Percentiles rank a stretch among this genome's conserved stretches.
Conservation (phyloP, 345 rosid species). For the Camelina laxa region DNA sequence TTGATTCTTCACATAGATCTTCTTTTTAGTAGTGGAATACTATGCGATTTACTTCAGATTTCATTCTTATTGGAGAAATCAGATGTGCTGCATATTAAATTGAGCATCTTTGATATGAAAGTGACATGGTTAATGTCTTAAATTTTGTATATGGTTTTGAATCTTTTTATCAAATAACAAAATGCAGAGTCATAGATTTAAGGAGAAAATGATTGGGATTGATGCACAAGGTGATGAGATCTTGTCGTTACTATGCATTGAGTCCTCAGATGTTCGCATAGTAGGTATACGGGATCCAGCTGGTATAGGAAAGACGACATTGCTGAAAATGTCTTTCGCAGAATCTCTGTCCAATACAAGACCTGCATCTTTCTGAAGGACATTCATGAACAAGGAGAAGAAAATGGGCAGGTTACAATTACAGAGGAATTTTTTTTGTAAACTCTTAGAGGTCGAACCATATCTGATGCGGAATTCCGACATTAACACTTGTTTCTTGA, state of each 20-base stretch:
- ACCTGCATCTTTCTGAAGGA: conserved; percentile 47
- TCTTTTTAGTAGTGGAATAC: neutral
- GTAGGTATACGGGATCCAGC: conserved; percentile 55
- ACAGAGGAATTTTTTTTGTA: conserved; percentile 26
- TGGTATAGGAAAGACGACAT: conserved; percentile 62
- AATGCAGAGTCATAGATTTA: too few relatives aligned
- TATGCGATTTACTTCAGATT: neutral
- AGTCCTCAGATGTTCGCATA: conserved; percentile 28
- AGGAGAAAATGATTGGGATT: conserved; percentile 35
- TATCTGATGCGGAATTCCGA: neutral
- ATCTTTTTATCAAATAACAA: too few relatives aligned
- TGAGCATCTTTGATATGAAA: neutral
- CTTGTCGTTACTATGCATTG: conserved; percentile 23
- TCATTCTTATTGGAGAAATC: neutral
- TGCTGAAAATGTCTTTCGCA: conserved; percentile 46
- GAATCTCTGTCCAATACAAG: conserved; percentile 46
- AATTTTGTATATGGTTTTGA: neutral
- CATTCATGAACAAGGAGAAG: conserved; percentile 35
- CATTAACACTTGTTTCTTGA: conserved; percentile 24
- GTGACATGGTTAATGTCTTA: neutral
- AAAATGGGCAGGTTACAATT: conserved; percentile 16
- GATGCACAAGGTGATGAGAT: conserved; percentile 33
- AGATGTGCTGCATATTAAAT: neutral
- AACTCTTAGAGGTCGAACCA: conserved; percentile 25
- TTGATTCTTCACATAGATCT: neutral